Base-by-base conservation (phyloP, 164 flowering plant species). In the Aristolochia californica region DNA sequence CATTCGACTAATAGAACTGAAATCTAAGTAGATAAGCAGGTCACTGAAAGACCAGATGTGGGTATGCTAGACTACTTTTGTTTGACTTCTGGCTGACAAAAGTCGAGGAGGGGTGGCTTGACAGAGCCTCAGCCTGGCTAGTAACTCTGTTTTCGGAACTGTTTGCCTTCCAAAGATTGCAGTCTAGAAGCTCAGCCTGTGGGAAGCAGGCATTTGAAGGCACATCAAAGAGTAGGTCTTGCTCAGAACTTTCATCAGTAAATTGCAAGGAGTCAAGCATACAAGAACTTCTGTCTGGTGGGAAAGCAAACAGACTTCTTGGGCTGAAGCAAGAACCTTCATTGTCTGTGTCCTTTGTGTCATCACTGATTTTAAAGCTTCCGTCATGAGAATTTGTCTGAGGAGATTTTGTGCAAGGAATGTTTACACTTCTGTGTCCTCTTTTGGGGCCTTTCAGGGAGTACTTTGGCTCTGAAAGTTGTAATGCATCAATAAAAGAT, bases 201-300 rank as follows among this genome's bases (percentile, higher is more conserved):
- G 96, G 83, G 56, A 93, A 87, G 28, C 83, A 80, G 45, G 82
- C 64, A 54, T 80, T 78, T 55, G 85, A 80, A 48, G 91, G 97
- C 45, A 93, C 73, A 53, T 87, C 89, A 49, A 88, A 73, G 59
- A 89, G 88, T 66, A 93, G 65, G 74, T 87, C 97, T 70, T 86
- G 91, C 58, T 84, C 93, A 21, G 77, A 75, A 62, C 64, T 77
- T 47, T 79, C 88, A 55, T 81, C 88, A 0, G 63, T 70, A 64
- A 71, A 72, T 52, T 72, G 63, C 40, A 78, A 70, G 63, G 85
- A 71, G 47, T 83, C 91, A 53, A 81, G 71, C 78, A 76, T 72
- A 51, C 74, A 64, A 20, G 80, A 76, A 70, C 79, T 70, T 57
- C 76, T 61, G 56, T 83, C 87, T 9, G 82, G 63, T 34, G 91